These are phyloP conservation scores for Patellaria atrata DNA, from an alignment of 495 filamentous ascomycete species.

Conservation along the genomic window DNA sequence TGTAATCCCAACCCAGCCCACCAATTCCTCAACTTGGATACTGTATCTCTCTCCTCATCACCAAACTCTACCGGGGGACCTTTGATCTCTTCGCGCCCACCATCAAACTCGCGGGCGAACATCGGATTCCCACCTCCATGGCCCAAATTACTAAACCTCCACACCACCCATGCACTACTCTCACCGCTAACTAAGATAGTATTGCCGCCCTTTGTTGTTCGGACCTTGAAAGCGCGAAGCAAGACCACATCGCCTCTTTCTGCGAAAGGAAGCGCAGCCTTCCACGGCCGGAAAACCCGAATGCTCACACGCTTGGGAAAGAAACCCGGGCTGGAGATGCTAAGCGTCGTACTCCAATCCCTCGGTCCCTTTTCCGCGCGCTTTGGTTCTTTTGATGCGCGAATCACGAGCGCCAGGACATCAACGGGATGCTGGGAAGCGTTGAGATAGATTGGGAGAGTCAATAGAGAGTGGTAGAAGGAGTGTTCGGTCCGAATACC, in stretches of 20 bases:
- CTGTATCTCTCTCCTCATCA: no score
- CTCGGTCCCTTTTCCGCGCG: conserved; percentile 50
- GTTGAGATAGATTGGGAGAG: conserved; percentile 31
- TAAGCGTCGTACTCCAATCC: conserved; percentile 55
- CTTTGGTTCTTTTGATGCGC: conserved; percentile 36
- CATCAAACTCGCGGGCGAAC: no score
- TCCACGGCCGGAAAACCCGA: conserved; percentile 61
- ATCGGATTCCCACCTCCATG: no score
- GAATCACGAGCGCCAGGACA: conserved; percentile 52
- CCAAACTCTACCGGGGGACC: no score
- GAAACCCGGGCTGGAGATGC: conserved; percentile 50
- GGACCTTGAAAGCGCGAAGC: conserved; percentile 58
- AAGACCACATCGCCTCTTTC: conserved; percentile 61
- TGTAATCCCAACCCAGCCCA: no score
- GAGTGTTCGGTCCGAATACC: conserved; percentile 48
- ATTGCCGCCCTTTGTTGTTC: conserved; percentile 32
- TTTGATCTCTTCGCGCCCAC: no score
- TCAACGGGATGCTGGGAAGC: conserved; percentile 30
- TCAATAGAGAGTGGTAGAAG: conserved; percentile 55
- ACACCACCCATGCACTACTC: conserved; percentile 28
- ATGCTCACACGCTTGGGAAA: conserved; percentile 28
- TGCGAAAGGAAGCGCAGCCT: conserved; percentile 52
- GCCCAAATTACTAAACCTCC: conserved; percentile 15
- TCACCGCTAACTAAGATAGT: conserved; percentile 34
- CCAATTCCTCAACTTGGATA: no score